Base-by-base conservation (phyloP, 108 stramenopile genomes). In the Stephanodiscus triporus region DNA sequence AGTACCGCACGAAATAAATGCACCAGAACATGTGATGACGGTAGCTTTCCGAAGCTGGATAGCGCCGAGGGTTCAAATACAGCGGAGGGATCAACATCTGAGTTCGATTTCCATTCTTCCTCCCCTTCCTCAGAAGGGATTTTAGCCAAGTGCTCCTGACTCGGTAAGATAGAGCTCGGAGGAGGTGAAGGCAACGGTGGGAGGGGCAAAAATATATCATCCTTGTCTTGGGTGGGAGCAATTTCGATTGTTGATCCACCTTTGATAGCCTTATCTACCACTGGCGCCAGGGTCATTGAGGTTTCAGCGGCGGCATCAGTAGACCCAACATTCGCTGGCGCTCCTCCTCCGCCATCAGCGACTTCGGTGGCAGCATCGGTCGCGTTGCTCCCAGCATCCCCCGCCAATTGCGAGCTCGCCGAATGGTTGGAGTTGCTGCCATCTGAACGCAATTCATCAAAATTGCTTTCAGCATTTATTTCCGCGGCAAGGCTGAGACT, bases 1-100 rank as follows among this genome's bases (percentile, higher is more conserved):
- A 80, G 45, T 55, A 83, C 60, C 54, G 77, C 67, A 26, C 61
- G 54, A 4, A 90, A 64, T 61, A 93, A 72, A 48, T 89, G 89
- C 14, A 89, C 57, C 48, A 93, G 51, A 27, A 87, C 89, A 72
- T 80, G 64, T 10, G 89, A 70, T n/a, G 88, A 68, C 32, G 92
- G 92, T 30, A 93, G 36, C 20, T 84, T 72, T 34, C 88, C 89
- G 81, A 91, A 93, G 14, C 48, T 66, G 19, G 80, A 74, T 20
- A 90, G 50, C 6, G 85, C 74, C 19, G 88, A 54, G 13, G 91
- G 89, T 40, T 92, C 89, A 62, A 89, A 83, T 23, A 77, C 76
- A 1, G 73, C 61, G n/a, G 75, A 78, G 13, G 43, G 22, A 8
- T 77, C 76, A 20, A 23, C 45, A 55, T 71, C 55, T 59, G 55